Base-by-base conservation (phyloP, 148 eudicot species). In the Gaultheria prostrata region DNA sequence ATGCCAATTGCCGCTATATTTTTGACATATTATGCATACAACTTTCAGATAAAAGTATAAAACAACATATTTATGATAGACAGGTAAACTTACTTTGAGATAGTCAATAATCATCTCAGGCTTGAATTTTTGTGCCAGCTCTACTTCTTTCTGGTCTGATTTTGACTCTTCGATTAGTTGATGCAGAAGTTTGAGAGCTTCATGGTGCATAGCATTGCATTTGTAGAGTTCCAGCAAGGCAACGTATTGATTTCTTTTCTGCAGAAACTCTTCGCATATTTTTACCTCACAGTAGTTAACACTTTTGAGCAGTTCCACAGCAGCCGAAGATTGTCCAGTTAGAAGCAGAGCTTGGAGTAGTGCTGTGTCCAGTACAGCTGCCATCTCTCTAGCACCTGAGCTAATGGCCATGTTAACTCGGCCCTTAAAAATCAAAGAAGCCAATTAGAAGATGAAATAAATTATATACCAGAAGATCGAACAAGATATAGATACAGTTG, bases 81-180 rank as follows among this genome's bases (percentile, higher is more conserved):
- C 11, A 2, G 82, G 56, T 18, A 82, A 82, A 79, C 83, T 89
- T 86, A 97, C 99, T 92, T 93, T 97, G 54, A 97, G 95, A 88
- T 97, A 97, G 45, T 95, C 98, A 88, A 97, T 92, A 71, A 97
- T 90, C 99, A 93, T 93, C 78, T 93, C 93, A 74, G 98, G 98
- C 82, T 95, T 93, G 89, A 95, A 97, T 75, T 93, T 93, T 81
- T 90, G 92, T 61, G 83, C 83, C 85, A 91, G 92, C 83, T 93
- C 95, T 84, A 87, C 56, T 82, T 91, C 90, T 28, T 91, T 90
- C 49, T 89, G 89, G n/a, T 90, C 93, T 81, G 99, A 92, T 77
- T 90, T 92, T 57, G 98, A 92, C 83, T 91, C 95, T 88, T 97
- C 95, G 18, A 93, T 86, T 76, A 97, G 83, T 67, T 91, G 93